Conservation (phyloP, 352 stramenopile species). For the Phytophthora vignae region DNA sequence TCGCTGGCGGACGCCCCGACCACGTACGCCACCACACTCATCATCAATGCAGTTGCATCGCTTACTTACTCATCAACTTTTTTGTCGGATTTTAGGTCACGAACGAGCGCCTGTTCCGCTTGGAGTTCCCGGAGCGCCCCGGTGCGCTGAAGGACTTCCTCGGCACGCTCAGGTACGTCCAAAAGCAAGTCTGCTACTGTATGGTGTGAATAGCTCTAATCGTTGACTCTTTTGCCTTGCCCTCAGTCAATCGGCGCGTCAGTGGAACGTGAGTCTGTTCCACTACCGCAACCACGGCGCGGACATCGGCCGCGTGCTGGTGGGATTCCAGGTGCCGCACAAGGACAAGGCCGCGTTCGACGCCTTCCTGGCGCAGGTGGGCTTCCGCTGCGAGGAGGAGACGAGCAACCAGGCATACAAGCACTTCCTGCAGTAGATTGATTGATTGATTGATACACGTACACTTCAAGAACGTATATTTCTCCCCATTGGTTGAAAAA, state of each 20-base stretch:
- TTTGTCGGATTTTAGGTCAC: conserved; percentile 47
- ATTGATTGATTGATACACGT: too few relatives aligned
- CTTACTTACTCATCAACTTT: not conserved
- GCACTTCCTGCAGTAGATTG: conserved; percentile 73
- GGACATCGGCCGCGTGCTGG: conserved; percentile 97
- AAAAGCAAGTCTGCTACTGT: not conserved
- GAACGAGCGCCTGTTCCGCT: conserved; percentile 95
- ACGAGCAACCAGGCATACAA: conserved; percentile 85
- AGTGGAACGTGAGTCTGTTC: conserved; percentile 98
- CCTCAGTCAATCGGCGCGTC: conserved; percentile 49
- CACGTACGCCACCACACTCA: conserved; percentile 45
- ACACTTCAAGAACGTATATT: conserved; percentile 12
- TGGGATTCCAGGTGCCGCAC: conserved; percentile 94
- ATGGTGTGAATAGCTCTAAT: not conserved
- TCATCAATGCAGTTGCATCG: too few relatives aligned
- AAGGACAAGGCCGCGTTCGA: conserved; percentile 64
- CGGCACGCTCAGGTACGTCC: conserved; percentile 70
- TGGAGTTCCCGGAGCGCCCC: conserved; percentile 96
- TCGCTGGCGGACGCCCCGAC: conserved; percentile 92
- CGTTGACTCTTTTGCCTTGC: not conserved
- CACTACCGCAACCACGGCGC: conserved; percentile 99
- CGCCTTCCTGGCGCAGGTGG: conserved; percentile 72
- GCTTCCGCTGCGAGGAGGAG: conserved; percentile 86
- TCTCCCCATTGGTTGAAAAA: conserved; percentile 10
- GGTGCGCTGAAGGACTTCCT: conserved; percentile 95